phyloP scores from a whole-genome alignment of 495 filamentous ascomycete species.

The Ascodesmis nigricans region DNA sequence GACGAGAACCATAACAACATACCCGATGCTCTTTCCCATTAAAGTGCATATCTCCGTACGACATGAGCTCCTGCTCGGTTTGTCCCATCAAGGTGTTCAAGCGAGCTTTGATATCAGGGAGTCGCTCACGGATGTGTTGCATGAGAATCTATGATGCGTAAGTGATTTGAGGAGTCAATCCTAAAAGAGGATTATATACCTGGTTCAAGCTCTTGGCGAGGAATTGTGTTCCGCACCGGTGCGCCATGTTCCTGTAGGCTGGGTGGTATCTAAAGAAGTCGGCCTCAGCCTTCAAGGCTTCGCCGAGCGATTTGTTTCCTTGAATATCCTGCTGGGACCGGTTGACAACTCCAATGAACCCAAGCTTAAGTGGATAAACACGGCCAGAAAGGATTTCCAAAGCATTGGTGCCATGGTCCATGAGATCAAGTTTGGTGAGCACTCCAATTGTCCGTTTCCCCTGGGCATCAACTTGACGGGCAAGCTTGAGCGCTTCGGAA shows the following conservation, averaged over 20 bases:
- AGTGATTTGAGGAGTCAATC: not conserved
- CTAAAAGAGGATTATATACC: slow-evolving; percentile 8
- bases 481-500: slow-evolving; percentile 91
- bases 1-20: not conserved
- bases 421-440: slow-evolving; percentile 89
- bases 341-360: slow-evolving; percentile 97
- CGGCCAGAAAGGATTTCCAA: slow-evolving; percentile 88
- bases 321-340: slow-evolving; percentile 97
- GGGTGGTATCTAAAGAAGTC: slow-evolving; percentile 97
- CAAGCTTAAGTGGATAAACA: slow-evolving; percentile 90
- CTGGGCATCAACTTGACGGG: slow-evolving; percentile 87
- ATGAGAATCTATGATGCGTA: slow-evolving; percentile 42
- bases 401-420: slow-evolving; percentile 98
- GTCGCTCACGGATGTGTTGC: slow-evolving; percentile 81
- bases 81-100: slow-evolving; percentile 98
- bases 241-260: slow-evolving; percentile 89
- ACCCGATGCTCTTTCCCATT: slow-evolving; percentile 82
- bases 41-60: slow-evolving; percentile 95
- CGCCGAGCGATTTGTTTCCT: slow-evolving; percentile 69
- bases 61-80: slow-evolving; percentile 94
- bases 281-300: slow-evolving; percentile 69
- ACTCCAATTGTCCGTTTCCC: slow-evolving; percentile 91
- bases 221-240: slow-evolving; percentile 83
- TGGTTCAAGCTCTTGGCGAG: slow-evolving; percentile 86
- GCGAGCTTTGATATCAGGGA: slow-evolving; percentile 94